Conservation (phyloP, 2,329 filamentous ascomycete genomes). For the Trichoderma semiorbis region DNA sequence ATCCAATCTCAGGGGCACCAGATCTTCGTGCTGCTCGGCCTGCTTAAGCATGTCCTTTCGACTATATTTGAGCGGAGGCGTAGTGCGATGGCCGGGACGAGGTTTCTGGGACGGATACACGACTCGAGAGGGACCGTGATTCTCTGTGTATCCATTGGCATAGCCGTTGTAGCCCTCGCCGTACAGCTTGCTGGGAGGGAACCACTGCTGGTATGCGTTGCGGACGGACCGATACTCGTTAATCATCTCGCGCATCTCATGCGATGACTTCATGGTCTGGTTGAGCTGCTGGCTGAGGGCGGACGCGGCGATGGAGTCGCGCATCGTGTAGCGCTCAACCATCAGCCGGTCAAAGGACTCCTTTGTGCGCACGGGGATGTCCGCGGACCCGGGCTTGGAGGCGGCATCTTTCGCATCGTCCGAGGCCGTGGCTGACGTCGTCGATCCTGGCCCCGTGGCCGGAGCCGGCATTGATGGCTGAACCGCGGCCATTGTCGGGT, state of each 20-base stretch:
- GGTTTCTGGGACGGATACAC: conserved; percentile 77
- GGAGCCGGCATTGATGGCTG: conserved; percentile 38
- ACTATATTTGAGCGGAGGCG: conserved; percentile 67
- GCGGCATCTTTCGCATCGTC: conserved; percentile 29
- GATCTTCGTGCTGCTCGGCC: conserved; percentile 84
- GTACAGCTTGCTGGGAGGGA: conserved; percentile 56
- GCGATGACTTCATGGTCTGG: conserved; percentile 54
- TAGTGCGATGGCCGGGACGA: conserved; percentile 72
- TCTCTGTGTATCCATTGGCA: conserved; percentile 81
- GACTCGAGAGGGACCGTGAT: conserved; percentile 58
- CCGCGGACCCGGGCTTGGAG: conserved; percentile 22
- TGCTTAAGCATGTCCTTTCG: conserved; percentile 80
- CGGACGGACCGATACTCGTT: conserved; percentile 65
- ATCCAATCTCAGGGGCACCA: conserved; percentile 87
- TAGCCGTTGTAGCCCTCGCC: conserved; percentile 82
- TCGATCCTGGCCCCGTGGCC: conserved; percentile 33
- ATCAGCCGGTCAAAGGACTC: conserved; percentile 52
- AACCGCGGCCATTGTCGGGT: conserved; percentile 40
- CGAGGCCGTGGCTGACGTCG: conserved; percentile 28
- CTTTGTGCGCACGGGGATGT: conserved; percentile 50
- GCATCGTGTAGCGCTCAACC: conserved; percentile 52
- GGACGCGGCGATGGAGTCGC: conserved; percentile 53
- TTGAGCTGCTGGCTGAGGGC: conserved; percentile 50
- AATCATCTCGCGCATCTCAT: conserved; percentile 62
- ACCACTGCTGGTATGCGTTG: conserved; percentile 52